These are phyloP conservation scores for Penstemon eatonii DNA, from an alignment of 257 asterid species.

Conservation along the genomic window DNA sequence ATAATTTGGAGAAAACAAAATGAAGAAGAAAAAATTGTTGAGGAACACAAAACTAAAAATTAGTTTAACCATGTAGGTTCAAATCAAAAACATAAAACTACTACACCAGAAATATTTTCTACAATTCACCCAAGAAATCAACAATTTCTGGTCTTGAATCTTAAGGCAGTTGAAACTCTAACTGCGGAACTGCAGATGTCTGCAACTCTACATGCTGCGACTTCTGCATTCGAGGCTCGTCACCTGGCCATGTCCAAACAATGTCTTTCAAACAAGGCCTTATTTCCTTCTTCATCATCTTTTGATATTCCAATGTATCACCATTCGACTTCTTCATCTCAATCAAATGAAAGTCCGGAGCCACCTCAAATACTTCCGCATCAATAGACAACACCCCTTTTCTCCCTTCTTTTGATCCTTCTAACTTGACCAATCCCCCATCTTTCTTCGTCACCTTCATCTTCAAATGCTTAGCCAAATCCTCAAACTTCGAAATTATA, in stretches of 20 bases:
- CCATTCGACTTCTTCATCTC: slow-evolving; percentile 71
- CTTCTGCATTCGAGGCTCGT: slow-evolving; percentile 33
- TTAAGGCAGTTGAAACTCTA: slow-evolving; percentile 26
- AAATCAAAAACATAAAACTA: no score
- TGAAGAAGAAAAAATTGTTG: no score
- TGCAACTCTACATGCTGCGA: slow-evolving; percentile 25
- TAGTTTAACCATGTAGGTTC: no score
- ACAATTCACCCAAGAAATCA: background rate
- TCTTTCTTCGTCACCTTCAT: slow-evolving; percentile 61
- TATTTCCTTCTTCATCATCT: slow-evolving; percentile 55
- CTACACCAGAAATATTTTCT: no score
- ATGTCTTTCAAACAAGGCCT: slow-evolving; percentile 66
- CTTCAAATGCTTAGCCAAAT: slow-evolving; percentile 51
- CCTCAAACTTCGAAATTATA: slow-evolving; percentile 68
- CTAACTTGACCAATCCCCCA: slow-evolving; percentile 57
- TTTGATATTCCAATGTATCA: slow-evolving; percentile 69
- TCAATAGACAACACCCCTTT: slow-evolving; percentile 65
- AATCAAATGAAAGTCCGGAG: slow-evolving; percentile 59
- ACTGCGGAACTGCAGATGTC: background rate
- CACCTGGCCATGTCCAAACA: slow-evolving; percentile 82
- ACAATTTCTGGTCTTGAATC: background rate
- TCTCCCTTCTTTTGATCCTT: slow-evolving; percentile 57
- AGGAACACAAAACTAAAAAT: no score
- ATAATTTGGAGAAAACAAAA: no score
- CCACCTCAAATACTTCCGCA: slow-evolving; percentile 67